Base-by-base conservation (phyloP, 495 filamentous ascomycete genomes). In the Lineolata rhizophorae region DNA sequence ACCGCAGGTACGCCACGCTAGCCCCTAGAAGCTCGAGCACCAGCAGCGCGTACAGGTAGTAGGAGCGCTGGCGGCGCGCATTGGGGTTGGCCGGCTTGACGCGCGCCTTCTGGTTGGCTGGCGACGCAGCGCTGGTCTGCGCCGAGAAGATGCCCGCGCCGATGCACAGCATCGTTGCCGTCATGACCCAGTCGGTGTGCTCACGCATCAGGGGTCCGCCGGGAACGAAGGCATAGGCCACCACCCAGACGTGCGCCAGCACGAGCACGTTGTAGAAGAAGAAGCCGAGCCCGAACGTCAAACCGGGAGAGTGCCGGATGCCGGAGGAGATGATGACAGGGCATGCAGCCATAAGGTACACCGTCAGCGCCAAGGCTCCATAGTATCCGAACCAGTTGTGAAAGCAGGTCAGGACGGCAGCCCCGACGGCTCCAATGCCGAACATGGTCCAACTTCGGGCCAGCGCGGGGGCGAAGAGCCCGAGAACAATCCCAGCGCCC, bases 161-260 rank as follows among this genome's bases (percentile, higher is more conserved):
- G 38, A 95, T 74, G 40, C 70, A 55, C 6, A 91, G 49, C 76
- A 95, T 91, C 42, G 59, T 90, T 8, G 65, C 65, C 1, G 66
- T 63, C 81, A 93, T 83, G 41, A 99, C 60, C 73, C 82, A 91
- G 50, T 95, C 90, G 15, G 84, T 99, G 43, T 74, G 83, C 48
- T 99, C 90, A 15, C 90, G 73, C 28, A 95, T 74, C 1, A 93
- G 60, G 2, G 82, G 84, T 18, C 87, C 90, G 26, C 90, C 90
- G 11, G 87, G 90, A n/a, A 99, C 90, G 46, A 99, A 99, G 30
- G 90, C 90, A 42, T 99, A 99, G 4, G 90, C 90, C 14, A 99
- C 90, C 31, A 92, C 76, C 90, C 90, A 99, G 22, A 94, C 83
- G 45, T 94, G 83, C 54, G 87, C 87, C 30, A 99, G 64, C 13